Percentiles rank a stretch among this genome's conserved stretches.
Conservation (phyloP, 1,139 yeast genomes). For the Sugiyamaella castrensis region DNA sequence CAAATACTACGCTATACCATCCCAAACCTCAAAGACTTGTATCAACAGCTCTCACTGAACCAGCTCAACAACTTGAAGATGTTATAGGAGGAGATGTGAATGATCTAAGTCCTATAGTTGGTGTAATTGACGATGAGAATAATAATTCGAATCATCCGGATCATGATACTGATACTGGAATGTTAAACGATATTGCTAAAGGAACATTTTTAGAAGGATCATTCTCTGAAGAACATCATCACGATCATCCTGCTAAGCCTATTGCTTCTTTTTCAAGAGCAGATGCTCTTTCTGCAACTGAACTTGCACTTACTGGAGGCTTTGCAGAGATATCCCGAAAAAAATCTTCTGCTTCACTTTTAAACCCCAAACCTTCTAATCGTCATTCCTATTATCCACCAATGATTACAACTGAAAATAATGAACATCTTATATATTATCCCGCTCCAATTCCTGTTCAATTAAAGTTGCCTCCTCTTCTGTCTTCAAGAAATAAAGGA, state of each 20-base stretch:
- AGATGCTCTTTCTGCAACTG: conserved; percentile 1
- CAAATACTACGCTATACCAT: conserved; percentile 23
- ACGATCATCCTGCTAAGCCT: too few relatives aligned
- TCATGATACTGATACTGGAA: neutral
- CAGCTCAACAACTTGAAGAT: conserved; percentile 13
- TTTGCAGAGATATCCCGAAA: neutral
- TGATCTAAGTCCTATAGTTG: conserved; percentile 5
- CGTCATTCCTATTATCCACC: conserved; percentile 15
- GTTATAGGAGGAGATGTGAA: conserved; percentile 9
- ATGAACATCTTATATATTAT: conserved; percentile 27
- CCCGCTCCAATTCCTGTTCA: conserved; percentile 27
- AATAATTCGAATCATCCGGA: neutral
- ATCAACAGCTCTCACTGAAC: conserved; percentile 17
- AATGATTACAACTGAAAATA: conserved; percentile 17
- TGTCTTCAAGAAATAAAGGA: conserved; percentile 24
- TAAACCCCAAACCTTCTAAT: conserved; percentile 6
- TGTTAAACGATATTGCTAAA: neutral
- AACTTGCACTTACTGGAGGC: conserved; percentile 2
- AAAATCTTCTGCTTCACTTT: neutral
- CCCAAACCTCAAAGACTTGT: conserved; percentile 28
- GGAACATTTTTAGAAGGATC: too few relatives aligned
- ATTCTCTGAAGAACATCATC: too few relatives aligned
- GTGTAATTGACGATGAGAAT: neutral
- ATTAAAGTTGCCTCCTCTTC: conserved; percentile 14
- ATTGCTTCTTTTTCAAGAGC: too few relatives aligned